phyloP scores from a whole-genome alignment of 345 rosid genomes.

The Eucalyptus leucophloia region DNA sequence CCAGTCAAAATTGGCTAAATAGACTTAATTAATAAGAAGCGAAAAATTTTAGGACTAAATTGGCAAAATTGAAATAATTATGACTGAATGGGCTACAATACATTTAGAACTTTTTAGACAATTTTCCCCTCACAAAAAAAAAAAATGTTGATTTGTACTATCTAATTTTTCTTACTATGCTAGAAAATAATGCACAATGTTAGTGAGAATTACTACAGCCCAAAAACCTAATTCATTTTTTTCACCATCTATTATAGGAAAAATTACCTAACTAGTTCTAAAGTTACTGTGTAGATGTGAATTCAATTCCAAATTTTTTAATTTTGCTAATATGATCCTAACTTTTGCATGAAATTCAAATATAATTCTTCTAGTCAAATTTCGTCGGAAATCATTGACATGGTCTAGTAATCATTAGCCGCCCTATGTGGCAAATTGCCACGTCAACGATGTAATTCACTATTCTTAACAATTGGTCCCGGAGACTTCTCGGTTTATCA shows the following conservation, averaged over 20 bases:
- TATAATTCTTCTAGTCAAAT: neutral
- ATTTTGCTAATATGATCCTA: neutral
- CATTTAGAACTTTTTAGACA: fast-evolving
- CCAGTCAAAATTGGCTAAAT: fast-evolving
- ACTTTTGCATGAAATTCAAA: neutral
- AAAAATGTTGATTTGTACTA: too few relatives aligned
- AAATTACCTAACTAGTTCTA: too few relatives aligned
- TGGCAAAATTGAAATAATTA: fast-evolving
- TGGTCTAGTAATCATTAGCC: fast-evolving
- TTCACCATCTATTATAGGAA: too few relatives aligned
- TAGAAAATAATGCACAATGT: neutral
- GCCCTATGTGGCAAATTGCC: neutral
- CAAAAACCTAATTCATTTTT: neutral
- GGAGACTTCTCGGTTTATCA: fast-evolving
- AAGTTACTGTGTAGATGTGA: fast-evolving
- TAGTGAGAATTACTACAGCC: neutral
- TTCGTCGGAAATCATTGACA: neutral
- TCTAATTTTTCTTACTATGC: neutral
- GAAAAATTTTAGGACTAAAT: fast-evolving
- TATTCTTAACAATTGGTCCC: too few relatives aligned
- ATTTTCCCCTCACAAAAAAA: fast-evolving
- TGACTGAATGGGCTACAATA: fast-evolving
- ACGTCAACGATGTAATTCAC: too few relatives aligned
- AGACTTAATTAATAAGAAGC: fast-evolving
- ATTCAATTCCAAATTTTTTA: fast-evolving